Conservation (phyloP, 2,329 filamentous ascomycete genomes). For the Pyricularia grisea region DNA sequence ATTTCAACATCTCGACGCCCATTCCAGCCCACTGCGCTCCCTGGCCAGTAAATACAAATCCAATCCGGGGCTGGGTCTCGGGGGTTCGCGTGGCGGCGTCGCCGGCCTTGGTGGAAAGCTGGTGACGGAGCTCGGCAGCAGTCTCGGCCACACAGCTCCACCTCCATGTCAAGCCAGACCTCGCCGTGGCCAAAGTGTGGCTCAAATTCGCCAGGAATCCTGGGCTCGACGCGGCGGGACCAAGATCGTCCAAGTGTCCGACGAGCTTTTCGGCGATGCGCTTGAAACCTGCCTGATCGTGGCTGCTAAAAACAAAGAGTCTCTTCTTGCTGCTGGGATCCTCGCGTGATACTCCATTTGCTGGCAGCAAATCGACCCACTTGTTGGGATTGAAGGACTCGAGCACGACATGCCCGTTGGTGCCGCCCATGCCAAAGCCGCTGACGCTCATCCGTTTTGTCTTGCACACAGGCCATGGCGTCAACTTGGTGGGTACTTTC, state of each 20-base stretch:
- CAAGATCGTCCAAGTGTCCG: constrained; percentile 5
- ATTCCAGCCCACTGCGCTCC: constrained; percentile 23
- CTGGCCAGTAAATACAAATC: constrained; percentile 23
- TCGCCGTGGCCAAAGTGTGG: constrained; percentile 9
- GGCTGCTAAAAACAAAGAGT: constrained; percentile 12
- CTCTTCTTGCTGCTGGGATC: neutral
- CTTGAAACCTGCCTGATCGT: constrained; percentile 10
- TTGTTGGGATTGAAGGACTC: neutral
- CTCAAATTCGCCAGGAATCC: constrained; percentile 8
- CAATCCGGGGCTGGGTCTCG: constrained; percentile 6
- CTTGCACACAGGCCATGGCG: constrained; percentile 16
- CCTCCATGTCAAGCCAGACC: constrained; percentile 6
- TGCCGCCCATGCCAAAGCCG: constrained; percentile 28
- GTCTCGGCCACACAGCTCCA: neutral
- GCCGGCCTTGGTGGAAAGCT: neutral
- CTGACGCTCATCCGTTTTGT: constrained; percentile 23
- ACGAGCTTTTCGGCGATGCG: constrained; percentile 7
- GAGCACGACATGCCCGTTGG: constrained; percentile 23
- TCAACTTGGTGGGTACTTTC: constrained; percentile 15
- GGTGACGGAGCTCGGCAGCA: constrained; percentile 1
- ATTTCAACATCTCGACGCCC: constrained; percentile 11
- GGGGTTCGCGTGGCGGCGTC: neutral
- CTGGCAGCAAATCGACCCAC: neutral
- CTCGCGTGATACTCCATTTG: neutral
- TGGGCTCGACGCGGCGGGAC: neutral